Conservation (phyloP, 2,329 filamentous ascomycete genomes). For the Stemphylium lycopersici region DNA sequence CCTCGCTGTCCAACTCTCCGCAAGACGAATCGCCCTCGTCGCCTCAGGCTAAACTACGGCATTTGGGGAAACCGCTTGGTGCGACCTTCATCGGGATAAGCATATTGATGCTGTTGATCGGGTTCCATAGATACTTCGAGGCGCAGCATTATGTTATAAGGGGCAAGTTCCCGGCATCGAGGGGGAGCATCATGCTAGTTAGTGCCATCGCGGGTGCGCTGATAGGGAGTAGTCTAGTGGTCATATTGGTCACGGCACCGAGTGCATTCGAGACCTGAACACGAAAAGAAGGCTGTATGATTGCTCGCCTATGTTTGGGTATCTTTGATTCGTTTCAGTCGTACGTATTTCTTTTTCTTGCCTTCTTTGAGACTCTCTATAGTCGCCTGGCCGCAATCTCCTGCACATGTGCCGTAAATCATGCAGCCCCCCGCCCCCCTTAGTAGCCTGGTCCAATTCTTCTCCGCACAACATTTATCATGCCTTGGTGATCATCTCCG, state of each 20-base stretch:
- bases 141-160: slow-evolving; percentile 79
- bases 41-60: slow-evolving; percentile 29
- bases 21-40: background rate
- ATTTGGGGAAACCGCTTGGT: slow-evolving; percentile 56
- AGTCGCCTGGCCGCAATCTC: too few relatives aligned
- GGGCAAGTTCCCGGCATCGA: slow-evolving; percentile 79
- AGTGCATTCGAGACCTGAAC: slow-evolving; percentile 49
- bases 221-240: slow-evolving; percentile 64
- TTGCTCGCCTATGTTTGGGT: slow-evolving; percentile 19
- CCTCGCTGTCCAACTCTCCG: slow-evolving; percentile 54
- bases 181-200: slow-evolving; percentile 75
- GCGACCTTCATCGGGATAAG: slow-evolving; percentile 77
- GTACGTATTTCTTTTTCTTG: slow-evolving; percentile 10
- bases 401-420: background rate
- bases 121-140: slow-evolving; percentile 79
- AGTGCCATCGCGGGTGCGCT: slow-evolving; percentile 66
- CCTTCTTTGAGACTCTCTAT: background rate
- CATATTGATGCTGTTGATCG: slow-evolving; percentile 75
- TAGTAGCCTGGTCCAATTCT: background rate
- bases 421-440: background rate
- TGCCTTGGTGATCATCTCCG: slow-evolving; percentile 24
- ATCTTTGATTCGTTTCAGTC: slow-evolving; percentile 29
- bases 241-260: slow-evolving; percentile 63
- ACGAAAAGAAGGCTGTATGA: slow-evolving; percentile 1
- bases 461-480: background rate